Conservation (phyloP, 345 rosid species). For the Ricinus communis region DNA sequence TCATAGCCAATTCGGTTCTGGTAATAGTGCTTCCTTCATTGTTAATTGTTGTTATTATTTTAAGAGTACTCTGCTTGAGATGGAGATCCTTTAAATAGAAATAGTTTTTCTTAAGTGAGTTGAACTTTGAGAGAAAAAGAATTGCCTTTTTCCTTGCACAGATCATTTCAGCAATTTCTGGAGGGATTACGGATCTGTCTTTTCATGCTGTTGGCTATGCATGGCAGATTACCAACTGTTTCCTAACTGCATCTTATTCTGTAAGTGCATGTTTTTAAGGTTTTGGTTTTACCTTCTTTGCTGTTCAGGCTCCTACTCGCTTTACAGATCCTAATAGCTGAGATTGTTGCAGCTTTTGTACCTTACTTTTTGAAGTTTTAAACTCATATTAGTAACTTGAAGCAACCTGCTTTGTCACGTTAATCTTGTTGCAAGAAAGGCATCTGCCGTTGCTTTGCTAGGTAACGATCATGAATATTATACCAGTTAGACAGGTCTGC, state of each 20-base stretch:
- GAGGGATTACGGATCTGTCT: conserved; percentile 92
- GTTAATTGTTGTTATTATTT: not conserved
- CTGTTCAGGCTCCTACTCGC: not conserved
- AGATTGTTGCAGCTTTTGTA: not conserved
- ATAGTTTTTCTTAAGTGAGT: not conserved
- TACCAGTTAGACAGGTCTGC: no score
- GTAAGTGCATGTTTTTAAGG: conserved; percentile 50
- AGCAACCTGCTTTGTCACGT: no score
- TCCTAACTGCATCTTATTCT: conserved; percentile 92
- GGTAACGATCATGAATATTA: no score
- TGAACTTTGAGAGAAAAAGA: conserved; percentile 5
- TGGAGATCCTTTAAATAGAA: not conserved
- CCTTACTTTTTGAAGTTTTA: not conserved
- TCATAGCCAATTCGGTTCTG: not conserved
- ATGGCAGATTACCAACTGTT: conserved; percentile 91
- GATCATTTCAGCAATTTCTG: conserved; percentile 94
- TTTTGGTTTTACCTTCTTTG: conserved; percentile 5
- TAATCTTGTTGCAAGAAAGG: no score
- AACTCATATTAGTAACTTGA: no score
- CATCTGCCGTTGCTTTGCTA: no score
- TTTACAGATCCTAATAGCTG: not conserved
- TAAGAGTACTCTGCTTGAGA: not conserved
- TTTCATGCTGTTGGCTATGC: conserved; percentile 88
- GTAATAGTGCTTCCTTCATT: not conserved
- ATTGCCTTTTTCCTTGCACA: conserved; percentile 32